Percentiles rank a stretch among this genome's conserved stretches.
phyloP scores from a whole-genome alignment of 495 filamentous ascomycete genomes.

The Annulohypoxylon nitens region DNA sequence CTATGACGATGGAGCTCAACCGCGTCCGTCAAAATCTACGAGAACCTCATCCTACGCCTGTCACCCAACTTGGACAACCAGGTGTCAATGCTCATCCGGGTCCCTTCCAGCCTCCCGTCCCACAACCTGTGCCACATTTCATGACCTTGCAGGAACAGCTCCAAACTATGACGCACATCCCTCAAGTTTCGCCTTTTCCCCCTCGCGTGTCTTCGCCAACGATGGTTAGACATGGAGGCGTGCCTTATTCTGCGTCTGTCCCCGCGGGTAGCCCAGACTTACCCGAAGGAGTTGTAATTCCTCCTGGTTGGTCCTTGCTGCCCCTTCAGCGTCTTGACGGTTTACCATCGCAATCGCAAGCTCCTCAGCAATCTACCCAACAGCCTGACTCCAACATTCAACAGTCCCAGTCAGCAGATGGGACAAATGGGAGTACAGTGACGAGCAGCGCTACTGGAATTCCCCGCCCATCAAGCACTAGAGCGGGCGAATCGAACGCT shows the following conservation, averaged over 20 bases:
- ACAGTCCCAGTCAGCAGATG: conserved; percentile 29
- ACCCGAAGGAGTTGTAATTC: conserved; percentile 78
- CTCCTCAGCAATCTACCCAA: conserved; percentile 38
- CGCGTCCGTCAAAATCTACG: conserved; percentile 54
- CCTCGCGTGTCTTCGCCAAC: conserved; percentile 51
- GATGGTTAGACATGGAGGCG: conserved; percentile 59
- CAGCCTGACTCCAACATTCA: conserved; percentile 15
- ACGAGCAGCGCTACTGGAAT: conserved; percentile 9
- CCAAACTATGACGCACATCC: conserved; percentile 37
- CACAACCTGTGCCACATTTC: conserved; percentile 35
- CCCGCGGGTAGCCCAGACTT: conserved; percentile 75
- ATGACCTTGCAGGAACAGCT: conserved; percentile 14
- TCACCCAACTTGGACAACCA: conserved; percentile 45
- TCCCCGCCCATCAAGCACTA: conserved; percentile 14
- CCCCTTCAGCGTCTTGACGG: conserved; percentile 72
- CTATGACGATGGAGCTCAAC: conserved; percentile 54
- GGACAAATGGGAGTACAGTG: conserved; percentile 7
- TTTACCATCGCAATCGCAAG: conserved; percentile 40
- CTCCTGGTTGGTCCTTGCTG: conserved; percentile 80
- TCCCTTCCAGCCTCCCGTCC: conserved; percentile 33
- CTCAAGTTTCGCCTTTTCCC: conserved; percentile 31
- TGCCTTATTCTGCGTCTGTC: conserved; percentile 62
- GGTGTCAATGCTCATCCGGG: conserved; percentile 35
- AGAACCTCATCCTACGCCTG: conserved; percentile 23
- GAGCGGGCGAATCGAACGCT: conserved; percentile 18